phyloP scores from a whole-genome alignment of 2,329 filamentous ascomycete genomes.

The Mariannaea sp. region DNA sequence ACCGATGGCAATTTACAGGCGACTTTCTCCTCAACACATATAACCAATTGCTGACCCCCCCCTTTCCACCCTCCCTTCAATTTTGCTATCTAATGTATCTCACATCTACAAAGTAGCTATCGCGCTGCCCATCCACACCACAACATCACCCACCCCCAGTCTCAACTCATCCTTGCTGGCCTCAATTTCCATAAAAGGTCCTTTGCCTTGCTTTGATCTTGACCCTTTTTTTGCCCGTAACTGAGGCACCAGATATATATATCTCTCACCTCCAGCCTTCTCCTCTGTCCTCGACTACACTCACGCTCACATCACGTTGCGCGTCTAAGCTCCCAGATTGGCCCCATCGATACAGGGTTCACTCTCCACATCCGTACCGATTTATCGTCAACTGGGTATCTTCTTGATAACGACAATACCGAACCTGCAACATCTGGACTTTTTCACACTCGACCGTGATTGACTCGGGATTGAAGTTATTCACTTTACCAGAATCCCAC shows the following conservation, averaged over 20 bases:
- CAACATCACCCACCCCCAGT: neutral
- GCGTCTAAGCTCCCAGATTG: slow-evolving; percentile 29
- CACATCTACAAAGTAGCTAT: too few relatives aligned
- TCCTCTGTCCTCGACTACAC: neutral
- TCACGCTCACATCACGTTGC: slow-evolving; percentile 27
- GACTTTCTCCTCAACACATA: slow-evolving; percentile 8
- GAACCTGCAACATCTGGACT: too few relatives aligned
- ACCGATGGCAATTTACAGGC: neutral
- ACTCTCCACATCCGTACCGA: slow-evolving; percentile 16
- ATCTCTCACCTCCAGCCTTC: too few relatives aligned
- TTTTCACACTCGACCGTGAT: too few relatives aligned
- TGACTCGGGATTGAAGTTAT: neutral
- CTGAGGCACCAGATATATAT: neutral
- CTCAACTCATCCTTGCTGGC: neutral
- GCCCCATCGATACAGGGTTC: slow-evolving; percentile 16
- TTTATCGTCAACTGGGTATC: neutral
- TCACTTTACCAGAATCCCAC: neutral
- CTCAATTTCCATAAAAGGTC: neutral
- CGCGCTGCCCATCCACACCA: slow-evolving; percentile 5
- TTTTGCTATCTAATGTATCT: slow-evolving; percentile 9
- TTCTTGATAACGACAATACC: neutral
- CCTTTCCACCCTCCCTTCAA: slow-evolving; percentile 16
- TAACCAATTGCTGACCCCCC: slow-evolving; percentile 36
- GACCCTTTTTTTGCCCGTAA: neutral
- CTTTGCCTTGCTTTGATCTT: neutral